Conservation (phyloP, 108 stramenopile species). For the Skeletonema tropicum region DNA sequence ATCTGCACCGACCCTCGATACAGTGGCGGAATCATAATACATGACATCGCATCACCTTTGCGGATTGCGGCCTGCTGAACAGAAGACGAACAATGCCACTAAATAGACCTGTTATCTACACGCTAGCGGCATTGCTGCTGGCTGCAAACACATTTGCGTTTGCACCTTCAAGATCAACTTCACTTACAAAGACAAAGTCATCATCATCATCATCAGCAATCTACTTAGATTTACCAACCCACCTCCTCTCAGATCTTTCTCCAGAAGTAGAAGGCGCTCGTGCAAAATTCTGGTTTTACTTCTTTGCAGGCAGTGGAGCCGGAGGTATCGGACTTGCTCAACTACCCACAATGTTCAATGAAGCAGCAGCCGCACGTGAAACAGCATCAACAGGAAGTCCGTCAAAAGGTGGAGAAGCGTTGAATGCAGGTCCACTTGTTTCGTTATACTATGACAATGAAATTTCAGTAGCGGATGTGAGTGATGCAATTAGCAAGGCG, state of each 20-base stretch:
- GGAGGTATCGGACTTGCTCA: slow-evolving; percentile 54
- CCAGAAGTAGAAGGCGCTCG: slow-evolving; percentile 10
- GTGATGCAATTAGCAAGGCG: slow-evolving; percentile 28
- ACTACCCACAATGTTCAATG: slow-evolving; percentile 41
- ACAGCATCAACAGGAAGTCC: slow-evolving; percentile 21
- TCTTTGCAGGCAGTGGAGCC: slow-evolving; percentile 49
- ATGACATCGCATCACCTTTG: too few species aligned
- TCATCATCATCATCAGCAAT: not conserved
- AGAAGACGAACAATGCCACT: not conserved
- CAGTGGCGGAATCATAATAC: too few species aligned
- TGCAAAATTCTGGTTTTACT: slow-evolving; percentile 53
- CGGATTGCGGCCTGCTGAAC: too few species aligned
- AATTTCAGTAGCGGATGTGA: slow-evolving; percentile 31
- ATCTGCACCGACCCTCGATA: too few species aligned
- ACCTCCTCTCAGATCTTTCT: not conserved
- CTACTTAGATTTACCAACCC: not conserved
- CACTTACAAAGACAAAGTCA: not conserved
- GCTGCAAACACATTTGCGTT: not conserved
- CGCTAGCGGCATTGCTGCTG: not conserved
- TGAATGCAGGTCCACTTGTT: slow-evolving; percentile 48
- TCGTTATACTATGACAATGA: slow-evolving; percentile 39
- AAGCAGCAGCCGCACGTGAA: slow-evolving; percentile 30
- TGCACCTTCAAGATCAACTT: not conserved
- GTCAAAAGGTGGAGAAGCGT: slow-evolving; percentile 13
- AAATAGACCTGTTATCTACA: not conserved